Evolutionary conservation across 2,329 filamentous ascomycete species (phyloP).

Genomic region (Hypoxylon sp.): DNA sequence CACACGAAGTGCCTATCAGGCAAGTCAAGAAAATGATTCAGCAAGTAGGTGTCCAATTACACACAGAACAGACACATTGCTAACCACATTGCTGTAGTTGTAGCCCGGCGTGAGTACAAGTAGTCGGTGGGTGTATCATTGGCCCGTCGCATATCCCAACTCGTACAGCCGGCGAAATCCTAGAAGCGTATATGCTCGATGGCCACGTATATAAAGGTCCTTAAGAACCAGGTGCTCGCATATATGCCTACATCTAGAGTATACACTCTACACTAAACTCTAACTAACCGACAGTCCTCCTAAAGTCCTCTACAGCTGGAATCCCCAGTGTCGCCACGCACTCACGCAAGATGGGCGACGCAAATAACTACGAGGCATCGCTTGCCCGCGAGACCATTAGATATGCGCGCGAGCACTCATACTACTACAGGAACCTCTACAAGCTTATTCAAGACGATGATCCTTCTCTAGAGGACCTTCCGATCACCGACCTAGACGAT

Average conservation of each 20-base stretch:
- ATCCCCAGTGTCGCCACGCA: not conserved
- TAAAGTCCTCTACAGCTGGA: not conserved
- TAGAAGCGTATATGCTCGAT: not conserved
- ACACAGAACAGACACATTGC: not conserved
- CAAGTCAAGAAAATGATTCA: not conserved
- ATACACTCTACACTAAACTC: not conserved
- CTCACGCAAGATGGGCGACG: no score
- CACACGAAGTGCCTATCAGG: no score
- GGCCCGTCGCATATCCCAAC: not conserved
- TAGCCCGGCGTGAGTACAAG: not conserved
- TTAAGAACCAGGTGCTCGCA: no score
- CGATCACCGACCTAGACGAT: not conserved
- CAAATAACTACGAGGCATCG: not conserved
- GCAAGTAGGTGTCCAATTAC: not conserved
- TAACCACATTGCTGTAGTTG: not conserved
- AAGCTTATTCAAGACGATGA: not conserved
- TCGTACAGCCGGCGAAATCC: not conserved
- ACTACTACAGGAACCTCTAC: constrained; percentile 2
- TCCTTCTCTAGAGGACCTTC: constrained; percentile 3
- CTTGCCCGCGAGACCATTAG: not conserved
- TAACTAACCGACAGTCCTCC: not conserved
- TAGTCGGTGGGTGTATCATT: not conserved
- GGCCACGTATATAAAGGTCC: not conserved
- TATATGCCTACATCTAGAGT: not conserved
- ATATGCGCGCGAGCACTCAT: constrained; percentile 3